phyloP scores from a whole-genome alignment of 176 grass and related monocot genomes.

The Oryza coarctata region DNA sequence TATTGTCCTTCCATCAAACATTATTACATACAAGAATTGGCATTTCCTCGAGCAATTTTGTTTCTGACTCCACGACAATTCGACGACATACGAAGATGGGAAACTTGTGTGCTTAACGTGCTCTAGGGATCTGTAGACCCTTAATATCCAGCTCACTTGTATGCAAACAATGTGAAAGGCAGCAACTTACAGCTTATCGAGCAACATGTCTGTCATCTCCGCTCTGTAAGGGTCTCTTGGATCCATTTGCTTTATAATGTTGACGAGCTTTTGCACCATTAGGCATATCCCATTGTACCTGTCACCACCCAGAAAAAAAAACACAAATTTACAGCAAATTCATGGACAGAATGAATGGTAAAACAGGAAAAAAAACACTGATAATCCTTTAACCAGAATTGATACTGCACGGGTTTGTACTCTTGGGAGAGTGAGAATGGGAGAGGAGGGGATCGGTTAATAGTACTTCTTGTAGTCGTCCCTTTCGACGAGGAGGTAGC shows the following conservation, averaged over 20 bases:
- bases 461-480: constrained; percentile 33
- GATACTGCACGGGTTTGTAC: background rate
- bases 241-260: constrained; percentile 86
- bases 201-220: constrained; percentile 67
- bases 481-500: constrained; percentile 54
- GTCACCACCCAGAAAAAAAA: background rate
- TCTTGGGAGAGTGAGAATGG: too few species aligned
- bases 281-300: constrained; percentile 63
- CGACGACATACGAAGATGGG: background rate
- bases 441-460: background rate
- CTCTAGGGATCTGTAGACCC: background rate
- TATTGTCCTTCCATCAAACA: background rate
- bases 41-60: background rate
- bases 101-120: background rate
- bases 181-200: constrained; percentile 72
- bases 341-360: background rate
- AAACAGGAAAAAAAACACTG: background rate
- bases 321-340: background rate
- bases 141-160: background rate
- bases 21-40: background rate
- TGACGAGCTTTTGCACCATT: constrained; percentile 65
- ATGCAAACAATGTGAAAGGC: background rate
- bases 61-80: background rate
- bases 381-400: background rate
- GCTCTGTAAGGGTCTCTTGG: constrained; percentile 63